Percentiles rank a stretch among this genome's conserved stretches.
These are phyloP conservation scores for Lasiosphaeria miniovina DNA, from an alignment of 495 filamentous ascomycete species.

Conservation along the genomic window DNA sequence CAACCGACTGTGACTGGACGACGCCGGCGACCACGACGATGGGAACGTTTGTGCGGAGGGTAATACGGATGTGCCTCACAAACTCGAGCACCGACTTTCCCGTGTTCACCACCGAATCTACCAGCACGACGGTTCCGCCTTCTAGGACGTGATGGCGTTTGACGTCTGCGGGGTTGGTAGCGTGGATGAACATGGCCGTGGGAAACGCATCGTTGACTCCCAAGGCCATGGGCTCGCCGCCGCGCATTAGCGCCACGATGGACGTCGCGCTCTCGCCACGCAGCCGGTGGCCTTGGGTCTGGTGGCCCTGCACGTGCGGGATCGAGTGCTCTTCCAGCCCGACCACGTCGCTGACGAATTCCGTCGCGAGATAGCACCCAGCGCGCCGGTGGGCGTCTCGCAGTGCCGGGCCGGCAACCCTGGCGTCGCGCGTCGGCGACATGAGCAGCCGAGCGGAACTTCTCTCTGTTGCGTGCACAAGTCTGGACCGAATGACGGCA, in stretches of 20 bases:
- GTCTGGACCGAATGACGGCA: constrained; percentile 4
- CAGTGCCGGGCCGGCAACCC: constrained; percentile 43
- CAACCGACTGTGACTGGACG: constrained; percentile 45
- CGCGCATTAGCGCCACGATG: constrained; percentile 65
- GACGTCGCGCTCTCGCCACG: constrained; percentile 47
- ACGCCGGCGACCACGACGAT: constrained; percentile 60
- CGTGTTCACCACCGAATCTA: constrained; percentile 63
- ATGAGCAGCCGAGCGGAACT: constrained; percentile 52
- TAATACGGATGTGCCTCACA: constrained; percentile 45
- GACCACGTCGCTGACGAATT: constrained; percentile 47
- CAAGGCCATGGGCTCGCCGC: constrained; percentile 64
- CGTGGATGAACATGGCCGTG: constrained; percentile 56
- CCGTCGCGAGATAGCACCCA: constrained; percentile 54
- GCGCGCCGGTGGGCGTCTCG: constrained; percentile 50
- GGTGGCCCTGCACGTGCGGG: constrained; percentile 52
- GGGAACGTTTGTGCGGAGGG: constrained; percentile 34
- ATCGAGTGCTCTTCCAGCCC: constrained; percentile 54
- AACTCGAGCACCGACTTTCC: constrained; percentile 54
- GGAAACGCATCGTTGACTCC: constrained; percentile 59
- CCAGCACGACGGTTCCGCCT: constrained; percentile 47
- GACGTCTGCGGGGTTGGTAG: constrained; percentile 45
- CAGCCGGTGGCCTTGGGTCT: constrained; percentile 51
- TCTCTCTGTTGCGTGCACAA: constrained; percentile 44
- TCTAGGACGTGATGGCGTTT: constrained; percentile 40
- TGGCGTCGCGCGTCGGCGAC: constrained; percentile 56